These are phyloP conservation scores for Phytophthora aleatoria DNA, from an alignment of 352 stramenopile genomes.

Conservation along the genomic window DNA sequence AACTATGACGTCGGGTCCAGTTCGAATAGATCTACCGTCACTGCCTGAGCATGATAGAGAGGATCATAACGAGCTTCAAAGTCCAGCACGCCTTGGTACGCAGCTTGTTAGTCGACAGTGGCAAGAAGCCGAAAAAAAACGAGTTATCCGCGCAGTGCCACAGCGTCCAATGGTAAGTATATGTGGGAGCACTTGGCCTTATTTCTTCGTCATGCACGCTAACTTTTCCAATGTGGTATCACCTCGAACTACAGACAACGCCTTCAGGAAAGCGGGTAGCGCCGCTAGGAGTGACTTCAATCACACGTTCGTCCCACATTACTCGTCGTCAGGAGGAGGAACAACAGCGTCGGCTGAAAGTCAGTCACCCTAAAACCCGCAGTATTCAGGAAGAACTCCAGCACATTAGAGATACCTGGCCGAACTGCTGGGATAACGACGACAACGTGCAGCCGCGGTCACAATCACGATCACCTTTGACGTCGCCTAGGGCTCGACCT, in stretches of 20 bases:
- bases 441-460: conserved; percentile 16
- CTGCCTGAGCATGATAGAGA: conserved; percentile 30
- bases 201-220: background rate
- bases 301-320: conserved; percentile 59
- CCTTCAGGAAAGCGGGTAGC: conserved; percentile 23
- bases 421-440: conserved; percentile 58
- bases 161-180: conserved; percentile 36
- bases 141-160: conserved; percentile 32
- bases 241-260: conserved; percentile 32
- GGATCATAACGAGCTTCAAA: conserved; percentile 12
- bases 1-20: conserved; percentile 7
- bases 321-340: conserved; percentile 39
- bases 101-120: conserved; percentile 62
- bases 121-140: conserved; percentile 50
- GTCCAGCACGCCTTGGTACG: conserved; percentile 42
- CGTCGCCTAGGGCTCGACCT: conserved; percentile 12
- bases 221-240: background rate
- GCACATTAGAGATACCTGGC: conserved; percentile 71
- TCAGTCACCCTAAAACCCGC: conserved; percentile 7
- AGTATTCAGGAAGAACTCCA: conserved; percentile 56
- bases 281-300: conserved; percentile 37
- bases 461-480: conserved; percentile 13
- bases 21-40: conserved; percentile 30
- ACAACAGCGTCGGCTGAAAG: conserved; percentile 22
- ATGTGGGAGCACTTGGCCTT: conserved; percentile 1